Evolutionary conservation across 208 protist genomes (phyloP), one percentile per base, ranked within the genome.

Genomic region (Lotmaria passim): DNA sequence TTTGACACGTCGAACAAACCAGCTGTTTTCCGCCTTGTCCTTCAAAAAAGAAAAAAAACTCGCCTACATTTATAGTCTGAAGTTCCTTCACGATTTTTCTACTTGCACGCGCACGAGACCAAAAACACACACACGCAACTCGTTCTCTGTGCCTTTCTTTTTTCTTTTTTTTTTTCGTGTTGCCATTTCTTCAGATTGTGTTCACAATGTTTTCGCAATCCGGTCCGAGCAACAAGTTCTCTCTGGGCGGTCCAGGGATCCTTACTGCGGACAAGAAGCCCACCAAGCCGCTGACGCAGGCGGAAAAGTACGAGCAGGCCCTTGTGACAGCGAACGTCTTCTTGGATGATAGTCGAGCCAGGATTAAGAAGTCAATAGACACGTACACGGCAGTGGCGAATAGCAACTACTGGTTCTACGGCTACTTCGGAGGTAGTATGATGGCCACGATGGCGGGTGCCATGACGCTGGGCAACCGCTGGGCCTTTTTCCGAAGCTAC

Each of bases 341-440:
- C 53, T 63, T 90, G 39, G 87, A 93, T 56, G 84, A 91, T 43
- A 94, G 90, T 65, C 70, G 76, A 12, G 71, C 50, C 11, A 75
- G 80, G 21, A 59, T 96, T 38, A 66, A 47, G 24, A 86, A 83
- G 55, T 63, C 76, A 43, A 82, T 86, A 69, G 83, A 94, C 6
- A 41, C 68, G 46, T 87, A 90, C 61, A 61, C 75, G 24, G 82
- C 78, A 11, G 82, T 96, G 19, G 83, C 83, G 6, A 79, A 87
- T 38, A 93, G 78, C 76, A 89, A 63, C 53, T 92, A 92, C 75
- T 94, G 87, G 87, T 85, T 81, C 30, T 96, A 96, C 62, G 91
- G 91, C 17, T 96, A 94, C 70, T 90, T 86, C 67, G 85, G 82
- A 28, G 77, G 70, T 14, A 85, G 78, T 41, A 93, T 88, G 89